Percentiles rank a stretch among this genome's conserved stretches.
Conservation (phyloP, 1,139 yeast species). For the Torulaspora pretoriensis region DNA sequence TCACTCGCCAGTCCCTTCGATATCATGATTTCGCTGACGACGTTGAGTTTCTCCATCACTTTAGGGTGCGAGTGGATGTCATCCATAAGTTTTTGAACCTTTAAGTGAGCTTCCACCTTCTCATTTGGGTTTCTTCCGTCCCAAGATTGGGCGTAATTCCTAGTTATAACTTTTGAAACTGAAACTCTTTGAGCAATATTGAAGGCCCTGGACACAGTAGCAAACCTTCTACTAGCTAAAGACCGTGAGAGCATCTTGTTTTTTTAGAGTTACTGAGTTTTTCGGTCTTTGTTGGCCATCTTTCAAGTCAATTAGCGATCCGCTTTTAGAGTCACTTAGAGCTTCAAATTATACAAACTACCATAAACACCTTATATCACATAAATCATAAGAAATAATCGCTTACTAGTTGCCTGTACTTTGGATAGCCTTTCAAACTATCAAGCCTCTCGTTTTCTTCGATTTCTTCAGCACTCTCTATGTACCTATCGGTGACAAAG, state of each 20-base stretch:
- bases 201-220: background rate
- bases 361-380: background rate
- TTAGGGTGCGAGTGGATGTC: slow-evolving; percentile 26
- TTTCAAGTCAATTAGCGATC: background rate
- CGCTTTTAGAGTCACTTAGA: background rate
- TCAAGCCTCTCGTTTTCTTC: slow-evolving; percentile 41
- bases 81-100: slow-evolving; percentile 27
- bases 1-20: slow-evolving; percentile 23
- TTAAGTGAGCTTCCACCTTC: slow-evolving; percentile 24
- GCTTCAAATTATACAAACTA: too few species aligned
- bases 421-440: slow-evolving; percentile 46
- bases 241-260: background rate
- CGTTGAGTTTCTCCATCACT: slow-evolving; percentile 23
- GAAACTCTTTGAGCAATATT: background rate
- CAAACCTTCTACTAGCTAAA: background rate
- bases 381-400: slow-evolving; percentile 34
- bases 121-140: slow-evolving; percentile 22
- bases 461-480: slow-evolving; percentile 48
- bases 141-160: slow-evolving; percentile 30
- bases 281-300: background rate
- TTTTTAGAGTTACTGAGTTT: background rate
- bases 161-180: slow-evolving; percentile 5
- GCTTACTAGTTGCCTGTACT: slow-evolving; percentile 37
- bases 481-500: slow-evolving; percentile 55
- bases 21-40: slow-evolving; percentile 22